Percentiles rank a stretch among this genome's conserved stretches.
Conservation (phyloP, 192 early-diverging fungal species). For the Chytriomyces sp. region DNA sequence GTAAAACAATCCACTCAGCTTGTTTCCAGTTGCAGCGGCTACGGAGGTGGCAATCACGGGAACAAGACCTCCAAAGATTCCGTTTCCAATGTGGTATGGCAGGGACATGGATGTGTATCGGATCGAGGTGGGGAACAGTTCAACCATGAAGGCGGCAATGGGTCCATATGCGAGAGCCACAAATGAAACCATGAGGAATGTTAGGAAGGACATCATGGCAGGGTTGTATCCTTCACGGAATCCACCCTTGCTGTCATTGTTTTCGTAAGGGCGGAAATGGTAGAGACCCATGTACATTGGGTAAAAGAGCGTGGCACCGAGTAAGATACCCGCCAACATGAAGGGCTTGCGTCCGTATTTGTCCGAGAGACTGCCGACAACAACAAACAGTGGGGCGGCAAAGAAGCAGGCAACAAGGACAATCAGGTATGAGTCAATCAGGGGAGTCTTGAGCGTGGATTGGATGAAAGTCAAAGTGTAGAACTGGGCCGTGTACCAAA, state of each 20-base stretch:
- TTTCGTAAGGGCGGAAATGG: constrained; percentile 6
- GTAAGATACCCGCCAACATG: constrained; percentile 32
- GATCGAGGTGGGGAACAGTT: constrained; percentile 37
- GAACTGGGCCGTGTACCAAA: constrained; percentile 12
- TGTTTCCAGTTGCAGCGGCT: constrained; percentile 19
- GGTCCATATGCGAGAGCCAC: constrained; percentile 35
- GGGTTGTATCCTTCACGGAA: constrained; percentile 18
- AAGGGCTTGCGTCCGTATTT: constrained; percentile 40
- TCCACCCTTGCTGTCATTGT: neutral
- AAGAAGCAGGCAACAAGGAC: constrained; percentile 23
- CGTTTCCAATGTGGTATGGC: constrained; percentile 39
- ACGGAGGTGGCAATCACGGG: constrained; percentile 30
- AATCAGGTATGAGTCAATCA: constrained; percentile 14
- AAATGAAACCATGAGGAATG: constrained; percentile 17
- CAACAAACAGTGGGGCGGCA: constrained; percentile 30
- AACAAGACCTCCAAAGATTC: constrained; percentile 39
- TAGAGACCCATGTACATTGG: constrained; percentile 30
- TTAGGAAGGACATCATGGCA: constrained; percentile 21
- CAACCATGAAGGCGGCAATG: constrained; percentile 41
- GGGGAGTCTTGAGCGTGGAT: constrained; percentile 1
- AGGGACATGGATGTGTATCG: constrained; percentile 37
- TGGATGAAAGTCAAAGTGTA: constrained; percentile 32
- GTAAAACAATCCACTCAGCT: constrained; percentile 34
- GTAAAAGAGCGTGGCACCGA: constrained; percentile 24
- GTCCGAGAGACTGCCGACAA: constrained; percentile 32